Base-by-base conservation (phyloP, 768 basidiomycete genomes). In the Serendipita sp. region DNA sequence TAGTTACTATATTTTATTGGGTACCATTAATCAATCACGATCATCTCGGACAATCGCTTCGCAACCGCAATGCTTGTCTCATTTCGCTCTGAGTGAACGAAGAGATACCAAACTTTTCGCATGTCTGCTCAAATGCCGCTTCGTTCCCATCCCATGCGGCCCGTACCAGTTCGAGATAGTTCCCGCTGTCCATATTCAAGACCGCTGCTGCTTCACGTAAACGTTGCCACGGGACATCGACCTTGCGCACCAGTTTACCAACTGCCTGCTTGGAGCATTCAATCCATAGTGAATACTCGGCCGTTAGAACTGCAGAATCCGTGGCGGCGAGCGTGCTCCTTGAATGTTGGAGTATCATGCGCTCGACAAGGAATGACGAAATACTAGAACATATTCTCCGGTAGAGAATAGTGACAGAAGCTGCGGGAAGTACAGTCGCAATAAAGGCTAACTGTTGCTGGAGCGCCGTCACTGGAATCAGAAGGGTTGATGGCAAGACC, bases 211-310 rank as follows among this genome's bases (percentile, higher is more conserved):
- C 85, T 62, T 86, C 83, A 17, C 86, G 70, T 41, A 94, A 75
- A 62, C 78, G 78, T 58, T 79, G 74, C 92, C 94, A 95, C 2
- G 90, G 88, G 0, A 79, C 80, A 69, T 86, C 85, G 0, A 85
- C 78, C 75, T 78, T 62, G 13, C 71, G 63, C 31, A 72, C 48
- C 78, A 79, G 24, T 72, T 74, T 42, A 79, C 72, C 42, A 58
- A 58, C 72, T 71, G 11, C 74, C 78, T 45, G 71, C 74, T 70
- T 42, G 91, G 72, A 1, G 82, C 85, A 86, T 72, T 90, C 86
- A 3, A 85, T 78, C 92, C 93, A 92, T 53, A 90, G 77, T 69
- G 84, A 79, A 75, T 82, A 83, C 71, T 98, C 93, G 0, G 80
- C 79, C 22, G 75, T 75, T 22, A 95, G 77, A 22, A 75, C 73